Conservation (phyloP, 352 stramenopile species). For the Blastocystis sp. region DNA sequence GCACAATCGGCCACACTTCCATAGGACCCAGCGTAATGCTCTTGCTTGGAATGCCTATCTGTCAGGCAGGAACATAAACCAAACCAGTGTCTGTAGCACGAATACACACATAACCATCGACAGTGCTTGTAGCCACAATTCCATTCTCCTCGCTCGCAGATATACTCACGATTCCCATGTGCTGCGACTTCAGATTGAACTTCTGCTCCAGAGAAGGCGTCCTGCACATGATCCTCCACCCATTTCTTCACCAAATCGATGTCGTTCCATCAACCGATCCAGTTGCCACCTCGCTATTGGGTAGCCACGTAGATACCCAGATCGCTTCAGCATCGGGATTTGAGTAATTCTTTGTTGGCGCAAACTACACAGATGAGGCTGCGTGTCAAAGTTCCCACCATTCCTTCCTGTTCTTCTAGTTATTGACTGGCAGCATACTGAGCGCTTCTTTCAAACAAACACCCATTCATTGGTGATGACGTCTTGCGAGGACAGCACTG, state of each 20-base stretch:
- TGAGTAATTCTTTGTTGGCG: constrained; percentile 17
- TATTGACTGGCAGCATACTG: background rate
- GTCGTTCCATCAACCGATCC: constrained; percentile 58
- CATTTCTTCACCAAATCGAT: background rate
- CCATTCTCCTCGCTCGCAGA: background rate
- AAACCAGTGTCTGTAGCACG: constrained; percentile 27
- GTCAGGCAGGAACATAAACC: background rate
- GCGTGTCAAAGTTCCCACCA: too few species aligned
- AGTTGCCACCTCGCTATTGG: background rate
- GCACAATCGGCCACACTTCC: constrained; percentile 35
- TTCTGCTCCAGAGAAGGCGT: constrained; percentile 41
- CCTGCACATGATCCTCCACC: background rate
- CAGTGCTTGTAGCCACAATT: constrained; percentile 13
- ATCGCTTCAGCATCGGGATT: constrained; percentile 1
- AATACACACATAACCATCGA: constrained; percentile 52
- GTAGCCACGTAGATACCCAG: constrained; percentile 39
- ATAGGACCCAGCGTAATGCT: constrained; percentile 35
- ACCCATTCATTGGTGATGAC: background rate
- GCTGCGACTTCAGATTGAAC: constrained; percentile 62
- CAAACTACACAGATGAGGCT: constrained; percentile 25
- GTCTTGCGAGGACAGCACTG: background rate
- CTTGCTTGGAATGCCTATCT: background rate
- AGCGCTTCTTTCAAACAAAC: background rate
- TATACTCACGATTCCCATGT: constrained; percentile 63
- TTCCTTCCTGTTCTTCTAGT: too few species aligned